phyloP scores from a whole-genome alignment of 1,284 basidiomycete species.

The Sporisorium graminicola region DNA sequence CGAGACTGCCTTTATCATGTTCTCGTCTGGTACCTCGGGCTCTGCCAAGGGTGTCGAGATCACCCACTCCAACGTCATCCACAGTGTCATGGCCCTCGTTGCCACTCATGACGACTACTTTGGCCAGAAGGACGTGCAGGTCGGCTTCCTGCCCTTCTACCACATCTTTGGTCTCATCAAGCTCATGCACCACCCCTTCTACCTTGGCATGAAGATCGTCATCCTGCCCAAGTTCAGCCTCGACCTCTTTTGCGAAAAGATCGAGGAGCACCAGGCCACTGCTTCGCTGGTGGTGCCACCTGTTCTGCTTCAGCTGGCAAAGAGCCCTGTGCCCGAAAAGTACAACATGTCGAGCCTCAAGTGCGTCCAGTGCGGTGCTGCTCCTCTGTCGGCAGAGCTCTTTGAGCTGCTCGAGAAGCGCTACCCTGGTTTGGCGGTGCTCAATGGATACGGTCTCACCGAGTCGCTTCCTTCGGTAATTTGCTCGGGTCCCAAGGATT shows the following conservation, averaged over 20 bases:
- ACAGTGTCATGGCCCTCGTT: slow-evolving; percentile 52
- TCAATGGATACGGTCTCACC: slow-evolving; percentile 80
- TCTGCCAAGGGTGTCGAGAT: slow-evolving; percentile 66
- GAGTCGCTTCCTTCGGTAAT: slow-evolving; percentile 78
- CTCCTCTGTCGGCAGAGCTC: slow-evolving; percentile 80
- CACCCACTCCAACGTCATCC: slow-evolving; percentile 63
- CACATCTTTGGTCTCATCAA: slow-evolving; percentile 73
- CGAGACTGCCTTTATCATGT: slow-evolving; percentile 59
- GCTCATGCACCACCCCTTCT: slow-evolving; percentile 77
- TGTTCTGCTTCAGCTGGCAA: slow-evolving; percentile 79
- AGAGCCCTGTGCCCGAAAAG: slow-evolving; percentile 80
- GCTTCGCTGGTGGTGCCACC: slow-evolving; percentile 82
- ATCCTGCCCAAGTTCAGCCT: slow-evolving; percentile 82
- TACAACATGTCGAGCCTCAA: slow-evolving; percentile 78
- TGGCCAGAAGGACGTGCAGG: slow-evolving; percentile 44
- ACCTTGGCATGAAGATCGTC: slow-evolving; percentile 76
- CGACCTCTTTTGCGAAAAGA: slow-evolving; percentile 76
- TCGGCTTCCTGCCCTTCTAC: slow-evolving; percentile 65
- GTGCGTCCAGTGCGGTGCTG: slow-evolving; percentile 81
- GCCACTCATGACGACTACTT: slow-evolving; percentile 50
- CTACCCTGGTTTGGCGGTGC: slow-evolving; percentile 70
- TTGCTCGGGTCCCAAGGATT: slow-evolving; percentile 58
- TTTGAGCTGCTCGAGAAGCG: slow-evolving; percentile 75
- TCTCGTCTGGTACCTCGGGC: slow-evolving; percentile 65
- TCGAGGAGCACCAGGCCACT: slow-evolving; percentile 78